Percentiles rank a stretch among this genome's conserved stretches.
Evolutionary conservation across 768 basidiomycete species (phyloP).

Genomic region (Nevesoporus exiguus): DNA sequence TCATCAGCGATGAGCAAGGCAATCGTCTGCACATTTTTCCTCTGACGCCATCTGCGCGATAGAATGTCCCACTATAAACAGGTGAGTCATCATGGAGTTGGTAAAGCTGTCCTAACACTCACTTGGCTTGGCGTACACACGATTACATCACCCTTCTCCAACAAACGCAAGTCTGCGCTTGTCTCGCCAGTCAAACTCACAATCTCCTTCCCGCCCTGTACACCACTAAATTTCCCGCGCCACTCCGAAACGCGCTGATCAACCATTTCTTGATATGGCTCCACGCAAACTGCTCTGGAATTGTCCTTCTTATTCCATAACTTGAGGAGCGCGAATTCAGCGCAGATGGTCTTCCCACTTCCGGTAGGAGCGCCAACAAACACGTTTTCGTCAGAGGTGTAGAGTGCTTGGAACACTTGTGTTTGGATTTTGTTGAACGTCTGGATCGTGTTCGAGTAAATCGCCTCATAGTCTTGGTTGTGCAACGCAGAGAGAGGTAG

Average conservation of each 20-base stretch:
- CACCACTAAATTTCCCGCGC: constrained; percentile 72
- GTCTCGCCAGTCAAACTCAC: constrained; percentile 93
- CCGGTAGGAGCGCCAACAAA: constrained; percentile 97
- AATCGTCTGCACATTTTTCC: constrained; percentile 94
- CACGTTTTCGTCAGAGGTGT: constrained; percentile 94
- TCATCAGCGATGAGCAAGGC: constrained; percentile 94
- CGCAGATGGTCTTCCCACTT: constrained; percentile 95
- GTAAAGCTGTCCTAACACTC: constrained; percentile 21
- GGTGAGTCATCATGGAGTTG: background rate
- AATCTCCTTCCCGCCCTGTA: constrained; percentile 93
- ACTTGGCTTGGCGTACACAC: constrained; percentile 92
- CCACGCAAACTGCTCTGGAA: constrained; percentile 87
- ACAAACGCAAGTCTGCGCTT: constrained; percentile 81
- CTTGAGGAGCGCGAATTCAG: constrained; percentile 93
- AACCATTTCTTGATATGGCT: constrained; percentile 98
- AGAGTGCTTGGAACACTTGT: constrained; percentile 97
- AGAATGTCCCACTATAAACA: constrained; percentile 83
- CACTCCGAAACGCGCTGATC: constrained; percentile 88
- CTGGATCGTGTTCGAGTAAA: constrained; percentile 77
- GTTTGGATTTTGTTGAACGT: constrained; percentile 99
- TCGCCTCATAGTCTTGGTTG: constrained; percentile 86
- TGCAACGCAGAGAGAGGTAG: constrained; percentile 89
- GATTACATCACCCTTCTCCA: constrained; percentile 90
- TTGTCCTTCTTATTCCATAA: constrained; percentile 88
- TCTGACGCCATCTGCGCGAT: constrained; percentile 92